Percentiles rank a stretch among this genome's conserved stretches.
Evolutionary conservation across 1,139 yeast genomes (phyloP).

Genomic region (Saccharomyces hybrid): DNA sequence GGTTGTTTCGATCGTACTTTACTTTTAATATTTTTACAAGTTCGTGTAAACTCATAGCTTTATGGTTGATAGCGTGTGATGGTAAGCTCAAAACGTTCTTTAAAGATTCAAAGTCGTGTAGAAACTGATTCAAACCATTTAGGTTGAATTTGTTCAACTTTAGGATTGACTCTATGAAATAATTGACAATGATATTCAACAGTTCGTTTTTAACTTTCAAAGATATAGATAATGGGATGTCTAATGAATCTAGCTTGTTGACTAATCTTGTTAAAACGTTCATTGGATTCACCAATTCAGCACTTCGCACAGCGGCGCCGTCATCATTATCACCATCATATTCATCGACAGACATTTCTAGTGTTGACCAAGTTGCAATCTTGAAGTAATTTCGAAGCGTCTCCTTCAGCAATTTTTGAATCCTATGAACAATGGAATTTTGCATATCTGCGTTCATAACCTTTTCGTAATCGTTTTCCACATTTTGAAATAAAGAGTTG

Average conservation of each 20-base stretch:
- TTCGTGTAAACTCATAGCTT: constrained; percentile 36
- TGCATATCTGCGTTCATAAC: constrained; percentile 19
- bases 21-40: constrained; percentile 35
- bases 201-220: constrained; percentile 35
- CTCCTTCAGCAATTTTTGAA: constrained; percentile 26
- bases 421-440: constrained; percentile 25
- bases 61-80: constrained; percentile 29
- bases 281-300: constrained; percentile 25
- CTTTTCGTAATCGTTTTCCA: constrained; percentile 16
- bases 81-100: constrained; percentile 35
- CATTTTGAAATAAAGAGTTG: constrained; percentile 22
- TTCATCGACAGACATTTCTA: constrained; percentile 3
- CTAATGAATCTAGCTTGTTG: constrained; percentile 32
- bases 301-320: constrained; percentile 11
- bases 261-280: constrained; percentile 18
- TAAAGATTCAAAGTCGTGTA: constrained; percentile 45
- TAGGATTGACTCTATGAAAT: constrained; percentile 51
- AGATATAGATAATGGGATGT: constrained; percentile 22
- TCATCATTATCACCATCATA: constrained; percentile 6
- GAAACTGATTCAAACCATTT: constrained; percentile 51
- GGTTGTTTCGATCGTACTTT: constrained; percentile 35
- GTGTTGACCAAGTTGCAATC: constrained; percentile 21
- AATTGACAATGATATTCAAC: constrained; percentile 41
- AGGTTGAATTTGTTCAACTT: constrained; percentile 51
- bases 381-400: constrained; percentile 28